Evolutionary conservation across 2,329 filamentous ascomycete genomes (phyloP).

Genomic region (Hypoxylon sp.): DNA sequence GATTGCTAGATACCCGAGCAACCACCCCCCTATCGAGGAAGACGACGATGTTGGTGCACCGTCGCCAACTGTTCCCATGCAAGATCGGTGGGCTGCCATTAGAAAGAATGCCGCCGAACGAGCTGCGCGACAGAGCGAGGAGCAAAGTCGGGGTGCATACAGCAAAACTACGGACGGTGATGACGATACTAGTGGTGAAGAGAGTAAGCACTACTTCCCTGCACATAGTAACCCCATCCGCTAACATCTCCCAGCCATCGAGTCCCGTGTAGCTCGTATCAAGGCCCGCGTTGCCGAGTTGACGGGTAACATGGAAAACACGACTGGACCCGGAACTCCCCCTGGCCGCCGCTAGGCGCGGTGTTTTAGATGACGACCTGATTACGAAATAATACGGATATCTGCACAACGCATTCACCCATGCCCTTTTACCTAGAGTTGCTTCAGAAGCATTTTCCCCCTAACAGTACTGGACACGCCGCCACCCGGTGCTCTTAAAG

Average conservation of each 20-base stretch:
- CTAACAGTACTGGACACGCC: slow-evolving; percentile 22
- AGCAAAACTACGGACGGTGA: slow-evolving; percentile 75
- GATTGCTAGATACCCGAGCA: slow-evolving; percentile 61
- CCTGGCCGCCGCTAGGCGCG: slow-evolving; percentile 55
- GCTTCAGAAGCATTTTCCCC: slow-evolving; percentile 32
- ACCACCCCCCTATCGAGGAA: slow-evolving; percentile 40
- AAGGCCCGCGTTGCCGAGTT: slow-evolving; percentile 96
- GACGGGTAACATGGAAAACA: slow-evolving; percentile 83
- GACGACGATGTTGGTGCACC: slow-evolving; percentile 54
- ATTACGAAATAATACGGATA: slow-evolving; percentile 41
- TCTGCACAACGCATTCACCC: slow-evolving; percentile 22
- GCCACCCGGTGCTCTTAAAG: slow-evolving; percentile 41
- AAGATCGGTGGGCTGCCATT: slow-evolving; percentile 96
- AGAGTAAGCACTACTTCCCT: slow-evolving; percentile 53
- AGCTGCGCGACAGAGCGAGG: slow-evolving; percentile 76
- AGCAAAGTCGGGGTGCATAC: slow-evolving; percentile 71
- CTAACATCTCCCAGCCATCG: slow-evolving; percentile 77
- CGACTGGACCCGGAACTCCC: slow-evolving; percentile 55
- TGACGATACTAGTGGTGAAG: slow-evolving; percentile 94
- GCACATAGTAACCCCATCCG: slow-evolving; percentile 17
- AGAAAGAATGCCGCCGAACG: slow-evolving; percentile 93
- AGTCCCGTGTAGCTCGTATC: slow-evolving; percentile 96
- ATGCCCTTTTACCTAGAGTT: slow-evolving; percentile 25
- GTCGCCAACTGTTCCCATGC: slow-evolving; percentile 58
- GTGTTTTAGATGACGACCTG: slow-evolving; percentile 49